Percentiles rank a stretch among this genome's conserved stretches.
phyloP scores from a whole-genome alignment of 2,329 filamentous ascomycete genomes.

The Biscogniauxia sp. region DNA sequence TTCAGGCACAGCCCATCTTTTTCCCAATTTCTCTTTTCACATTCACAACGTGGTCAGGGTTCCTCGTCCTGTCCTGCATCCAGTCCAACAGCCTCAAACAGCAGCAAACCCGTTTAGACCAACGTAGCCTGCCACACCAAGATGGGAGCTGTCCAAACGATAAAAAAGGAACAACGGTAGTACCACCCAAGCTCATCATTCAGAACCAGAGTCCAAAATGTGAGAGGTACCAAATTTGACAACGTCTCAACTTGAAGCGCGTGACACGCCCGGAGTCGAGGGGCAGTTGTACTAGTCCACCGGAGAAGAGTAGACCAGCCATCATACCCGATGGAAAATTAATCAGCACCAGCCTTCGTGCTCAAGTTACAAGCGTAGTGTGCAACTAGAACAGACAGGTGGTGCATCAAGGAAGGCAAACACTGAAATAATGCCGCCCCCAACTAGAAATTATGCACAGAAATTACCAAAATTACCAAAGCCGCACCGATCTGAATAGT shows the following conservation, averaged over 20 bases:
- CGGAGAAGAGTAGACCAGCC: no score
- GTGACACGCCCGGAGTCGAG: not conserved
- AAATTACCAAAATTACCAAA: slow-evolving; percentile 27
- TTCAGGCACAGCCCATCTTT: not conserved
- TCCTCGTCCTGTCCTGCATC: not conserved
- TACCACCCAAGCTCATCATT: slow-evolving; percentile 27
- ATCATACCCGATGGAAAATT: not conserved
- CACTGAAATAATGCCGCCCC: slow-evolving; percentile 4
- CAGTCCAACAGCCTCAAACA: no score
- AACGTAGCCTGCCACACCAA: not conserved
- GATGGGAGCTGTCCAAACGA: slow-evolving; percentile 5
- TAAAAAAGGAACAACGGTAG: slow-evolving; percentile 10
- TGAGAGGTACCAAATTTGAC: slow-evolving; percentile 26
- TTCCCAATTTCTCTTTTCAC: not conserved
- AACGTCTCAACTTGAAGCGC: slow-evolving; percentile 13
- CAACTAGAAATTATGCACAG: slow-evolving; percentile 33
- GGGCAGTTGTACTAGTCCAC: not conserved
- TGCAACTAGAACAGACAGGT: slow-evolving; percentile 2
- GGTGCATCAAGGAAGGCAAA: slow-evolving; percentile 1
- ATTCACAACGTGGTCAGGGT: not conserved
- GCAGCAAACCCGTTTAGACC: slow-evolving; percentile 3
- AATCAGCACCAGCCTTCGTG: not conserved
- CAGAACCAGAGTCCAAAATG: slow-evolving; percentile 15
- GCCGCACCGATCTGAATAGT: slow-evolving; percentile 15
- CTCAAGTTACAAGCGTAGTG: no score